Base-by-base conservation (phyloP, 768 basidiomycete species). In the Lactifluus rugatus region DNA sequence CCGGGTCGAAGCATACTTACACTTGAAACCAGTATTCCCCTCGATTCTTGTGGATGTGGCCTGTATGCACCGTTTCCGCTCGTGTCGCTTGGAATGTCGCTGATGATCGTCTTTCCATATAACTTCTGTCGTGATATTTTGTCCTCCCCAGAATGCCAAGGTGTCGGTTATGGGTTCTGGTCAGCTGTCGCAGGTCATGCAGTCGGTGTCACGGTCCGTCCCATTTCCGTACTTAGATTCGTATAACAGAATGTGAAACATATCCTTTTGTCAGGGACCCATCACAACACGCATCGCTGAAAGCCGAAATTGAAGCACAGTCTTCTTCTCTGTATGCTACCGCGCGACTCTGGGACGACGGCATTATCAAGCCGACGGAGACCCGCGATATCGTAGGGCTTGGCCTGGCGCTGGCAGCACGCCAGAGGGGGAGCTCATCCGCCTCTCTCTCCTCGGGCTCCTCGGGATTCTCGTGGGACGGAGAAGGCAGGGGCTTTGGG, bases 41-140 rank as follows among this genome's bases (percentile, higher is more conserved):
- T 17, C 79, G 92, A 59, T 96, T 97, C 79, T 71, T 97, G 52
- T 97, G 91, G 89, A 94, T 93, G 91, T 97, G 94, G 94, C 93
- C 93, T 57, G 89, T 90, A 72, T 66, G 87, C 74, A 36, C 46
- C 4, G n/a, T 34, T 41, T 61, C 23, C 49, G 17, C 36, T 51
- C 36, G 37, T 54, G n/a, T 36, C n/a, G 41, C 49, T 41, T 54
- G 59, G 62, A 45, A 42, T 42, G 51, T 48, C 31, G 8, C 42
- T 36, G 25, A 32, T 36, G 13, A n/a, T 39, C 23, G 47, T n/a
- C n/a, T 39, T 44, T 42, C n/a, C n/a, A 42, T 42, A 31, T 23
- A 44, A 45, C 31, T 21, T 14, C 36, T 17, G 34, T 9, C 26
- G 16, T 49, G n/a, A 23, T 37, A 17, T 41, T 46, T 21, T 3